Conservation (phyloP, 2,329 filamentous ascomycete genomes). For the Gaeumannomyces tritici region DNA sequence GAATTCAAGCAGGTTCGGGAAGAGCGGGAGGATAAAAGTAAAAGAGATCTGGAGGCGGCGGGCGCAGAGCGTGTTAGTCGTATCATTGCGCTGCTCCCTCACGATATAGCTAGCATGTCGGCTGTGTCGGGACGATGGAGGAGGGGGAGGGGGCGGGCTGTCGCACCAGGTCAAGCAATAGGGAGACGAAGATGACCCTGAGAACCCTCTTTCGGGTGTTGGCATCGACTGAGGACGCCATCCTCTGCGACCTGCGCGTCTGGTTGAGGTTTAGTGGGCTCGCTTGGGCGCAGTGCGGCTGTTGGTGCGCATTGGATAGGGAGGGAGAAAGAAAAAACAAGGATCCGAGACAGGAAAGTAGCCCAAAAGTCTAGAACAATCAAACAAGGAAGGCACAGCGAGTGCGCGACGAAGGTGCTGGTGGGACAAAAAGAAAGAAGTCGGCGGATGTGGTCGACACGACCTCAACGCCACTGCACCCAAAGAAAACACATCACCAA, state of each 20-base stretch:
- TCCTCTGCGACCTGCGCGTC: slow-evolving; percentile 13
- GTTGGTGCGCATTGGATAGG: neutral
- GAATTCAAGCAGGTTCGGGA: slow-evolving; percentile 91
- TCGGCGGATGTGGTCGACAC: neutral
- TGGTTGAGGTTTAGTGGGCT: neutral
- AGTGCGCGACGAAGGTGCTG: neutral
- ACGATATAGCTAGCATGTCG: neutral
- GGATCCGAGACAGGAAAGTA: too few relatives aligned
- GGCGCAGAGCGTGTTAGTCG: slow-evolving; percentile 4
- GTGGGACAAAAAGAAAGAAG: neutral
- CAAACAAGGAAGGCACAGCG: neutral
- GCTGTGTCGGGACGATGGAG: neutral
- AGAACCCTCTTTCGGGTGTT: slow-evolving; percentile 69
- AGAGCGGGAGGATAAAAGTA: slow-evolving; percentile 94
- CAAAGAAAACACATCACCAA: neutral
- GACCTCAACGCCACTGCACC: neutral
- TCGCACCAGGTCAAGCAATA: slow-evolving; percentile 79
- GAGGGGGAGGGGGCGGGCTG: neutral
- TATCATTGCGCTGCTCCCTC: neutral
- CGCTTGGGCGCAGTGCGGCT: neutral
- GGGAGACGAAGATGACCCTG: slow-evolving; percentile 77
- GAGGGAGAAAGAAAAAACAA: neutral
- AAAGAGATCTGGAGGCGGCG: slow-evolving; percentile 68
- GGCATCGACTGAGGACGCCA: slow-evolving; percentile 36
- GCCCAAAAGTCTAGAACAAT: neutral